Evolutionary conservation across 768 basidiomycete genomes (phyloP), one percentile per base, ranked within the genome.

Genomic region (Favolaschia claudopus): DNA sequence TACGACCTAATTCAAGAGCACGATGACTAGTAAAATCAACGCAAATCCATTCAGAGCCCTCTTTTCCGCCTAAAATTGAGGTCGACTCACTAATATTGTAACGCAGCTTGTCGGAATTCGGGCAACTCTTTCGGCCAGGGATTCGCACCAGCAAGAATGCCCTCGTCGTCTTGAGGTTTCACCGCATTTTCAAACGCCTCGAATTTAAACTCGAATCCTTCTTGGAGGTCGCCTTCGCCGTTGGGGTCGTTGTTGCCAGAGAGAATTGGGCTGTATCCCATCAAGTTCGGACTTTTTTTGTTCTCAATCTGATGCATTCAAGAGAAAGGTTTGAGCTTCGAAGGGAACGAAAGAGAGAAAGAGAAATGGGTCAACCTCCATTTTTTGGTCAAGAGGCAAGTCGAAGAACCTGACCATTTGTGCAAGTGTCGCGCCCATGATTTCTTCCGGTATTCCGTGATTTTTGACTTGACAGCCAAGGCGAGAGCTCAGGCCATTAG

Each of bases 131-230:
- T 64, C 0, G 93, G 95, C 93, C 93, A 96, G 40, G 90, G 82
- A 64, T 96, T 95, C 6, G 80, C 84, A 1, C 86, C 89, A 10
- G 82, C 75, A 86, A 92, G 89, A 5, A 75, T 78, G 13, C 89
- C 88, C 38, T 82, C 79, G 7, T 80, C 62, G 43, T 65, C 40
- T 73, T 66, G 46, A 70, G 55, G 69, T 69, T 8, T 66, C 24
- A 7, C 29, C 8, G 27, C 42, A n/a, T 15, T 54, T 12, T 76
- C 65, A 0, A 82, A 68, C 24, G 77, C 73, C 69, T 93, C 90
- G 82, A 85, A 89, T 4, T 93, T 92, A 55, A 96, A 81, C 65
- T 95, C 89, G 70, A 95, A 96, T 3, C 90, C 94, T 71, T 98
- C 95, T 69, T 96, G 93, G 51, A 96, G 73, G 69, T 98, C 95